These are phyloP conservation scores for Penicillium concentricum DNA, from an alignment of 2,329 filamentous ascomycete species.

Conservation along the genomic window DNA sequence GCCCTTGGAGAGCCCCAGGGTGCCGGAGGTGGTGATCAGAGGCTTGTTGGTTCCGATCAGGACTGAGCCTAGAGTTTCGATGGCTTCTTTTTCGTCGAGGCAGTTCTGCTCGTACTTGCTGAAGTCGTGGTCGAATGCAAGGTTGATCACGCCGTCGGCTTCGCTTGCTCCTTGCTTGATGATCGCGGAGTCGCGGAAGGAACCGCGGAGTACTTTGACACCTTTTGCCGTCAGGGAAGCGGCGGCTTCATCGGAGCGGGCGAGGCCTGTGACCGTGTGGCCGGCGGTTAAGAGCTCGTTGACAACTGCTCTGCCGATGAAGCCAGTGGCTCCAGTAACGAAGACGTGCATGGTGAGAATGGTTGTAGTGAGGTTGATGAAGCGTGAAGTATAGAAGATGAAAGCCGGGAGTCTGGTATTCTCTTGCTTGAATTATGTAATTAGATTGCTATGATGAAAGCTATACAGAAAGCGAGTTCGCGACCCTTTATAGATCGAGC, in stretches of 20 bases:
- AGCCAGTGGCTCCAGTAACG: conserved; percentile 46
- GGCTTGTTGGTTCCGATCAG: conserved; percentile 35
- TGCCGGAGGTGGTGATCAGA: conserved; percentile 41
- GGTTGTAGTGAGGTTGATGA: background rate
- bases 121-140: conserved; percentile 47
- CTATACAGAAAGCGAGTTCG: background rate
- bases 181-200: conserved; percentile 36
- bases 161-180: conserved; percentile 33
- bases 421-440: background rate
- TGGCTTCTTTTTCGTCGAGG: conserved; percentile 34
- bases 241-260: conserved; percentile 36
- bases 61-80: conserved; percentile 36
- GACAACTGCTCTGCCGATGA: conserved; percentile 42
- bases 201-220: conserved; percentile 34
- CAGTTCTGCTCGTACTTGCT: conserved; percentile 30
- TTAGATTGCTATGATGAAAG: background rate
- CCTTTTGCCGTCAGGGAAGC: conserved; percentile 33
- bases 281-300: conserved; percentile 41
- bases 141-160: conserved; percentile 43
- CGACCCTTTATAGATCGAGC: background rate
- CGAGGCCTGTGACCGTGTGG: conserved; percentile 44
- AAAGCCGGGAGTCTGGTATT: too few species aligned
- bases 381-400: background rate
- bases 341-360: conserved; percentile 18
- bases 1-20: conserved; percentile 29